Conservation (phyloP, 2,329 filamentous ascomycete genomes). For the Trichoderma koningii region DNA sequence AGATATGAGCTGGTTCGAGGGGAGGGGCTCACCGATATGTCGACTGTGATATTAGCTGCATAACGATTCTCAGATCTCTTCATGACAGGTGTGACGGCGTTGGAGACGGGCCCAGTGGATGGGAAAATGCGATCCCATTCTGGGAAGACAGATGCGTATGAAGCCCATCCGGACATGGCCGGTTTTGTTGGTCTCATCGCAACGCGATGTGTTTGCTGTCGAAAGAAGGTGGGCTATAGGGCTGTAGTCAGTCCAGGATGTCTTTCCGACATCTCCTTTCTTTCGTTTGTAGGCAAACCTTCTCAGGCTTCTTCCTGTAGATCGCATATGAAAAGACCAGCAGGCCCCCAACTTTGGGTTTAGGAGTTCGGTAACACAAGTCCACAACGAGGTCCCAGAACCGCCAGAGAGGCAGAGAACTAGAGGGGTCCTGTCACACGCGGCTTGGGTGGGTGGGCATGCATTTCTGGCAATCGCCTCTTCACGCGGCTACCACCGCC, state of each 20-base stretch:
- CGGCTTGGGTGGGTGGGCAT: not conserved
- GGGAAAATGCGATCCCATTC: not conserved
- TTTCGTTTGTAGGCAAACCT: too few relatives aligned
- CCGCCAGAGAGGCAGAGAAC: not conserved
- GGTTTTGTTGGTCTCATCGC: not conserved
- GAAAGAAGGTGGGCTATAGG: not conserved
- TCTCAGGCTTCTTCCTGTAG: not conserved
- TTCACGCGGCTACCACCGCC: not conserved
- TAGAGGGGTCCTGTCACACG: not conserved
- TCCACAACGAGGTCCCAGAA: not conserved
- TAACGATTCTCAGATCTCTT: not conserved
- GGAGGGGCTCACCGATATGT: not conserved
- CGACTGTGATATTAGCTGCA: not conserved
- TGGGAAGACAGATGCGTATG: not conserved
- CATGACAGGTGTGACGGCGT: not conserved
- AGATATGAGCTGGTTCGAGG: not conserved
- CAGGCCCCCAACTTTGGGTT: not conserved
- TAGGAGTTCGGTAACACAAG: not conserved
- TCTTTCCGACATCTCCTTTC: too few relatives aligned
- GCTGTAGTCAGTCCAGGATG: too few relatives aligned
- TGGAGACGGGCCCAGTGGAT: not conserved
- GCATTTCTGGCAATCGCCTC: not conserved
- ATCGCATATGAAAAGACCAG: not conserved
- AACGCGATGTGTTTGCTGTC: not conserved
- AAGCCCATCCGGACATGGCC: constrained; percentile 1